Conservation (phyloP, 2,329 filamentous ascomycete species). For the Aspergillus latus region DNA sequence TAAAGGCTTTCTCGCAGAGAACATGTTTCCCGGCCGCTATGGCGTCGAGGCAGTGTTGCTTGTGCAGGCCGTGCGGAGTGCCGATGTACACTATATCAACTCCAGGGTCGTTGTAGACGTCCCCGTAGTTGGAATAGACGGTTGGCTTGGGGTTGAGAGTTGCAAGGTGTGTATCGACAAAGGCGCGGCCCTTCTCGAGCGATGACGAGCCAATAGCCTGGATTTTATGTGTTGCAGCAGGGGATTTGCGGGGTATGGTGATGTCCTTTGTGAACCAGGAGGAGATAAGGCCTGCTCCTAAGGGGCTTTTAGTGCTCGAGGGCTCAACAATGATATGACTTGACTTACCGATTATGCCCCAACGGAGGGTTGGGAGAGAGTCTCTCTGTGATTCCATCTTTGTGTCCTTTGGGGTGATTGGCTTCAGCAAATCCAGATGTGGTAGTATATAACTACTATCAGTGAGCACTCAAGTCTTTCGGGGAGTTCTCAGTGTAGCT, state of each 20-base stretch:
- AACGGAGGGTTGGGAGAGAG: slow-evolving; percentile 1
- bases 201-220: slow-evolving; percentile 9
- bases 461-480: neutral
- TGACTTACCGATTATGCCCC: slow-evolving; percentile 4
- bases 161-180: neutral
- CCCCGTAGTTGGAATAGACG: slow-evolving; percentile 70
- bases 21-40: slow-evolving; percentile 77
- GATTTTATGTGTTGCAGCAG: slow-evolving; percentile 1
- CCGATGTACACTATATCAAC: slow-evolving; percentile 81
- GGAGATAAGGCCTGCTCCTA: slow-evolving; percentile 6
- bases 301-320: neutral
- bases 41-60: slow-evolving; percentile 77
- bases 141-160: neutral
- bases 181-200: neutral
- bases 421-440: too few species aligned
- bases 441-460: too few species aligned
- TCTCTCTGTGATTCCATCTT: neutral
- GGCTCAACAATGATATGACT: neutral
- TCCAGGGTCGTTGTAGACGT: slow-evolving; percentile 69
- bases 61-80: slow-evolving; percentile 82
- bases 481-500: neutral
- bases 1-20: slow-evolving; percentile 80
- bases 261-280: slow-evolving; percentile 7
- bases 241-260: neutral
- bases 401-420: too few species aligned